These are phyloP conservation scores for Dendrostoma leiphaemia DNA, from an alignment of 2,329 filamentous ascomycete genomes.

Conservation along the genomic window DNA sequence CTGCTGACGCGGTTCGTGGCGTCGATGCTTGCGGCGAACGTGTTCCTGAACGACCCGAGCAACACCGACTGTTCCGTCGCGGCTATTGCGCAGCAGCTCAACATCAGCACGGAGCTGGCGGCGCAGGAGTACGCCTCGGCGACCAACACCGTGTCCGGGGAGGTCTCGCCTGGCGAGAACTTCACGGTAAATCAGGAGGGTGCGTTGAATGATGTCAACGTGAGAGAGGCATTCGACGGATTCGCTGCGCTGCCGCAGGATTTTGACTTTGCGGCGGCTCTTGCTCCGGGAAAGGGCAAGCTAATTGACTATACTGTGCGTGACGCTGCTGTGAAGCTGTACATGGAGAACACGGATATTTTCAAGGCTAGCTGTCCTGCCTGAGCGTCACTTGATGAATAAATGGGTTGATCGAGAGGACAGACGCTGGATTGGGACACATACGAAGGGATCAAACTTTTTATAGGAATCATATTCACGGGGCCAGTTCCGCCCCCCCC, in stretches of 20 bases:
- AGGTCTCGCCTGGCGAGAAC: constrained; percentile 22
- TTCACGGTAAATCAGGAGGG: constrained; percentile 27
- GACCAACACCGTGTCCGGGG: constrained; percentile 24
- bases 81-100: constrained; percentile 25
- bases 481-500: too few species aligned
- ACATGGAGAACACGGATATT: neutral
- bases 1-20: constrained; percentile 24
- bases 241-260: constrained; percentile 21
- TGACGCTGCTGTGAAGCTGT: constrained; percentile 22
- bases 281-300: constrained; percentile 25
- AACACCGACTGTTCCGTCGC: constrained; percentile 21
- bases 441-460: too few species aligned
- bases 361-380: neutral
- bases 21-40: constrained; percentile 28
- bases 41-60: constrained; percentile 21
- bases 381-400: neutral
- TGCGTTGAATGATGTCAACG: constrained; percentile 27
- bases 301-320: constrained; percentile 27
- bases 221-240: constrained; percentile 26
- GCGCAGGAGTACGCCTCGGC: constrained; percentile 25
- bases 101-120: constrained; percentile 22
- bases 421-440: neutral
- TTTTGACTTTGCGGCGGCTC: constrained; percentile 26
- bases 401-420: too few species aligned
- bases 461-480: too few species aligned